These are phyloP conservation scores for Chlorella variabilis DNA, from an alignment of 163 green algal genomes.

Conservation along the genomic window DNA sequence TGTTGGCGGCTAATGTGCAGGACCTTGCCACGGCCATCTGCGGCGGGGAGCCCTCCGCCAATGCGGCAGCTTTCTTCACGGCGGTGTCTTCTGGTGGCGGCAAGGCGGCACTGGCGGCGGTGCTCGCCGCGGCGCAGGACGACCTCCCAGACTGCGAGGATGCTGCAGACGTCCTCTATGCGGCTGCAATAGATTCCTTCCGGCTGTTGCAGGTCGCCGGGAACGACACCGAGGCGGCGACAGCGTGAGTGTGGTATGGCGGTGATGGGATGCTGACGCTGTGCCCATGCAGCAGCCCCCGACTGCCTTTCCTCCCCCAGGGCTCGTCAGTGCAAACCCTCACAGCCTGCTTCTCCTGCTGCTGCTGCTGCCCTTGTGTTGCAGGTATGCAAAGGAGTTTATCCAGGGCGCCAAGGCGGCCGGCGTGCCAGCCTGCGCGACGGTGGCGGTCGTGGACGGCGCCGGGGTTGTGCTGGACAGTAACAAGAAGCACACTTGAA, in stretches of 20 bases:
- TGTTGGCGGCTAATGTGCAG: background rate
- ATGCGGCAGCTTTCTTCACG: background rate
- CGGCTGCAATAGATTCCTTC: background rate
- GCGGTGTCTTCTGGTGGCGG: background rate
- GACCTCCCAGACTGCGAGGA: background rate
- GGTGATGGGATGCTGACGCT: no score
- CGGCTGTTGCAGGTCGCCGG: no score
- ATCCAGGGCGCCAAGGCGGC: background rate
- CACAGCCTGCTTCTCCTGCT: no score
- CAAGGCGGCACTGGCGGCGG: background rate
- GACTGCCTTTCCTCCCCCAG: no score
- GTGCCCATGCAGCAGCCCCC: no score
- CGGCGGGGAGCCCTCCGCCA: background rate
- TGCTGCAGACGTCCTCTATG: background rate
- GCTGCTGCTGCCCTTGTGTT: background rate
- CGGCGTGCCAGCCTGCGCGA: background rate
- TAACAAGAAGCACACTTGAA: background rate
- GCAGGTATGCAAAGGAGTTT: background rate
- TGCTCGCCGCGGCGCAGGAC: no score
- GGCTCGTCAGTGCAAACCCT: no score
- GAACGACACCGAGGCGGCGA: no score
- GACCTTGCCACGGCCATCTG: background rate
- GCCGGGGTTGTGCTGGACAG: background rate
- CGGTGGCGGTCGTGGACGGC: background rate
- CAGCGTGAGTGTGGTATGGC: no score